Percentiles rank a stretch among this genome's conserved stretches.
These are phyloP conservation scores for Aspergillus chevalieri DNA, from an alignment of 2,329 filamentous ascomycete species.

Conservation along the genomic window DNA sequence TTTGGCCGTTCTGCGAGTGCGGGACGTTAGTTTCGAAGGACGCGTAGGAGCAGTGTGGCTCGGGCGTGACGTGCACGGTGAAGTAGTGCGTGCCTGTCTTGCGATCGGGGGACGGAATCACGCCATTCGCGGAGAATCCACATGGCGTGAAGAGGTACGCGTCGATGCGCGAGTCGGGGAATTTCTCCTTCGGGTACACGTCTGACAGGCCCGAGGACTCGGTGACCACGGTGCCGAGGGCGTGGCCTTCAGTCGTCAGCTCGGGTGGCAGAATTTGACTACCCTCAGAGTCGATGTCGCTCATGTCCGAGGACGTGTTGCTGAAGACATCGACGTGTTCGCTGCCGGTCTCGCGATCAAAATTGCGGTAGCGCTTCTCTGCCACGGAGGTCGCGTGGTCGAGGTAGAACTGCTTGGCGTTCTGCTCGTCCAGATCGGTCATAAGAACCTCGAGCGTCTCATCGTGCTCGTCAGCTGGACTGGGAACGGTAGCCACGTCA, in stretches of 20 bases:
- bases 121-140: conserved; percentile 94
- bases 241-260: conserved; percentile 86
- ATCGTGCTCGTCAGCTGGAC: conserved; percentile 35
- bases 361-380: conserved; percentile 69
- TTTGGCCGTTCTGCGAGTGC: conserved; percentile 75
- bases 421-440: conserved; percentile 62
- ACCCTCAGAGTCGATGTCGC: conserved; percentile 50
- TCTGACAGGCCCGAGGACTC: conserved; percentile 82
- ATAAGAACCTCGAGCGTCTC: conserved; percentile 59
- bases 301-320: conserved; percentile 61
- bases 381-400: conserved; percentile 86
- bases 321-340: conserved; percentile 70
- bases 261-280: conserved; percentile 57
- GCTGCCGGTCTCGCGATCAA: conserved; percentile 51
- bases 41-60: conserved; percentile 94
- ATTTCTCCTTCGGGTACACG: conserved; percentile 78
- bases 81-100: conserved; percentile 74
- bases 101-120: conserved; percentile 69
- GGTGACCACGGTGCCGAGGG: conserved; percentile 85
- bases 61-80: conserved; percentile 95
- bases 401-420: conserved; percentile 64
- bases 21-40: conserved; percentile 99
- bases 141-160: conserved; percentile 95
- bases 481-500: conserved; percentile 13
- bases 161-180: conserved; percentile 88